Percentiles rank a stretch among this genome's conserved stretches.
Evolutionary conservation across 2,329 filamentous ascomycete species (phyloP).

Genomic region (Pleoardoris graminearum): DNA sequence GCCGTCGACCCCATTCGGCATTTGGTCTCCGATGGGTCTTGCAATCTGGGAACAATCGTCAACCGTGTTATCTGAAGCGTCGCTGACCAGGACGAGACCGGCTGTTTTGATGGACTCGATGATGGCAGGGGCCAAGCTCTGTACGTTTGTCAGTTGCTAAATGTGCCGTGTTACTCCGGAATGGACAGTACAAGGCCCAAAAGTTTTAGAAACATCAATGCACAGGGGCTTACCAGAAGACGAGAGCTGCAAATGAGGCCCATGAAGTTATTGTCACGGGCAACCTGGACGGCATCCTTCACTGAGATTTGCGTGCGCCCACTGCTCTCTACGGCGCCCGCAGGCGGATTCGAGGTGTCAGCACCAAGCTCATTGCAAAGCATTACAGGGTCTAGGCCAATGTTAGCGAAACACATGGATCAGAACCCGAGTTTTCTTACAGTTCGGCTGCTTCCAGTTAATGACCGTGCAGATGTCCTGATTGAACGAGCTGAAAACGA

Average conservation of each 20-base stretch:
- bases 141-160: constrained; percentile 3
- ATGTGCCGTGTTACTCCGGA: constrained; percentile 23
- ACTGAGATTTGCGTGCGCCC: constrained; percentile 80
- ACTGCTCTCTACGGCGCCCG: constrained; percentile 57
- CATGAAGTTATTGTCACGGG: constrained; percentile 98
- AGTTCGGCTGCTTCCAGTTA: constrained; percentile 99
- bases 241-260: constrained; percentile 87
- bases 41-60: constrained; percentile 46
- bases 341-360: constrained; percentile 51
- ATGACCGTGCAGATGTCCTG: constrained; percentile 86
- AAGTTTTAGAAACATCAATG: too few relatives aligned
- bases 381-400: constrained; percentile 73
- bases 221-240: constrained; percentile 77
- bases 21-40: constrained; percentile 48
- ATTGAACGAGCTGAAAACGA: constrained; percentile 95
- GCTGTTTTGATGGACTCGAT: constrained; percentile 94
- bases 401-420: constrained; percentile 15
- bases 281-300: constrained; percentile 91
- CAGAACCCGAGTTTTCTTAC: constrained; percentile 51
- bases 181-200: neutral
- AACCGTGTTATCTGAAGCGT: constrained; percentile 67
- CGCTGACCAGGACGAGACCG: constrained; percentile 86
- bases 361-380: constrained; percentile 89
- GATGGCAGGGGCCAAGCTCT: constrained; percentile 92
- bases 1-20: constrained; percentile 83